Conservation (phyloP, 148 eudicot species). For the Silene latifolia region DNA sequence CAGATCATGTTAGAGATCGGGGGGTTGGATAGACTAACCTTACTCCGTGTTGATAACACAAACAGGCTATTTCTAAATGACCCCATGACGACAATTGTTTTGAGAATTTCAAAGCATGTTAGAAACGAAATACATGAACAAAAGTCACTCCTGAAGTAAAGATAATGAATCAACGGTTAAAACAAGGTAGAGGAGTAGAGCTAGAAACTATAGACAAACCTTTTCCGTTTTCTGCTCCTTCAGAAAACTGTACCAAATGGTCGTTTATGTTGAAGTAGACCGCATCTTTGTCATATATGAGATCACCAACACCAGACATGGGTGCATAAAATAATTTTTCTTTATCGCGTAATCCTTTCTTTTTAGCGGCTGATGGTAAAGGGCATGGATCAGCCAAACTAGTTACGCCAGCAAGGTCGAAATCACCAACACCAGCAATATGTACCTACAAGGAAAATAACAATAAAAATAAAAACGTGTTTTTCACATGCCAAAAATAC, state of each 20-base stretch:
- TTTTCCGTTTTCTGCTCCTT: constrained; percentile 55
- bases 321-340: constrained; percentile 96
- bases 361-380: constrained; percentile 93
- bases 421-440: constrained; percentile 97
- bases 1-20: no score
- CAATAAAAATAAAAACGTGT: not conserved
- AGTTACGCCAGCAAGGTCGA: constrained; percentile 58
- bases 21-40: no score
- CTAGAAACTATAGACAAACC: constrained; percentile 31
- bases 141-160: not conserved
- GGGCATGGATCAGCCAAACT: constrained; percentile 93
- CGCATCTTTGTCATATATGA: constrained; percentile 89
- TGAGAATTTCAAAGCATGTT: no score
- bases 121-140: not conserved
- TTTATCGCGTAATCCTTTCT: constrained; percentile 95
- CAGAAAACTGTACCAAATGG: constrained; percentile 84
- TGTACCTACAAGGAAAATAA: constrained; percentile 52
- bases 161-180: constrained; percentile 3
- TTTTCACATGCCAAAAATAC: not conserved
- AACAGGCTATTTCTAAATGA: no score
- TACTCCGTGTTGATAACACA: no score
- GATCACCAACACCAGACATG: constrained; percentile 96
- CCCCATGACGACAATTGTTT: no score
- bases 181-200: not conserved
- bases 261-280: constrained; percentile 85